A percentile compares a stretch with the other conserved stretches of the same genome.
Conservation (phyloP, 345 rosid species). For the Hibiscus syriacus region DNA sequence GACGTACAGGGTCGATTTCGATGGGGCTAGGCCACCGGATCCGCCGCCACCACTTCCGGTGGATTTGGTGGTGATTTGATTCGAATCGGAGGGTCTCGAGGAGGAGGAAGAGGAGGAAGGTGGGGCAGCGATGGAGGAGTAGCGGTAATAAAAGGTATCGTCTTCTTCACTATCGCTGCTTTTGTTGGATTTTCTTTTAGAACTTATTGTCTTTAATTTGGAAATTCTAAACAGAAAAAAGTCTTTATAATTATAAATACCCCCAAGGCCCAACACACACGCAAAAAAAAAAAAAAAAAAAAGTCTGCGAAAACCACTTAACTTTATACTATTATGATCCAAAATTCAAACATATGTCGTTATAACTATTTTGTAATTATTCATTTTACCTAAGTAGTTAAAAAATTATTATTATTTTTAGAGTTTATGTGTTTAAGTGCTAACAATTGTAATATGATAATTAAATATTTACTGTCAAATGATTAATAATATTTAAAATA, state of each 20-base stretch:
- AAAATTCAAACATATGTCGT: too few species aligned
- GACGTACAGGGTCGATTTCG: slow-evolving; percentile 79
- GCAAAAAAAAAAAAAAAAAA: too few species aligned
- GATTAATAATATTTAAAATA: too few species aligned
- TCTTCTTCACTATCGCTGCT: slow-evolving; percentile 65
- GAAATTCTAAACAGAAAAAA: not conserved
- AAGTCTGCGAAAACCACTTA: not conserved
- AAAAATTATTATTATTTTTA: too few species aligned
- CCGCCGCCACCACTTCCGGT: slow-evolving; percentile 24
- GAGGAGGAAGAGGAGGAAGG: slow-evolving; percentile 15
- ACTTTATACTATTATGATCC: too few species aligned
- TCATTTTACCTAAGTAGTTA: too few species aligned
- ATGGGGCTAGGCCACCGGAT: slow-evolving; percentile 79
- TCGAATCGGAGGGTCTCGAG: not conserved
- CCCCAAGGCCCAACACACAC: too few species aligned
- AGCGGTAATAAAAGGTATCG: slow-evolving; percentile 75
- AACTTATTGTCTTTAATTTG: slow-evolving; percentile 10
- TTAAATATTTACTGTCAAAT: too few species aligned
- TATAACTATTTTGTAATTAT: too few species aligned
- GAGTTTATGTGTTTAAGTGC: too few species aligned
- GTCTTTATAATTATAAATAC: too few species aligned
- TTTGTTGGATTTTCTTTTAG: slow-evolving; percentile 16
- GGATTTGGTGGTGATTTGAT: slow-evolving; percentile 11
- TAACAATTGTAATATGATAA: too few species aligned
- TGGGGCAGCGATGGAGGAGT: slow-evolving; percentile 39